These are phyloP conservation scores for Phytophthora brassicae DNA, from an alignment of 352 stramenopile species.

Conservation along the genomic window DNA sequence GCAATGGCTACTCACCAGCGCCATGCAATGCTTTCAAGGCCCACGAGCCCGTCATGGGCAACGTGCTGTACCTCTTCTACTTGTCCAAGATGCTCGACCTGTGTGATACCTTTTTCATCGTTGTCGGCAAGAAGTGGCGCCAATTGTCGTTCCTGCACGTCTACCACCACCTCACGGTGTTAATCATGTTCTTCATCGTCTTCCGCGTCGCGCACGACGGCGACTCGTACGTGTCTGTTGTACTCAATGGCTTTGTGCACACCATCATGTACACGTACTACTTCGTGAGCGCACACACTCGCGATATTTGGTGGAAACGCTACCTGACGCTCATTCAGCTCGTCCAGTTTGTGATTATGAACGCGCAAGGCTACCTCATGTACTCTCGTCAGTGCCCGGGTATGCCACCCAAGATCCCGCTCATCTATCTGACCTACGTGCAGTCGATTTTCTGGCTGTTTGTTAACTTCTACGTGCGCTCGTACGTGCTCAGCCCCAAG, in stretches of 20 bases:
- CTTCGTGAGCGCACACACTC: slow-evolving; percentile 96
- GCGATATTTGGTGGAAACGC: slow-evolving; percentile 96
- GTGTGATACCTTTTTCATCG: slow-evolving; percentile 94
- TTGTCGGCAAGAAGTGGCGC: slow-evolving; percentile 96
- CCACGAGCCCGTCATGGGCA: slow-evolving; percentile 84
- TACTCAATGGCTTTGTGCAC: slow-evolving; percentile 96
- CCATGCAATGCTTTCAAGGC: slow-evolving; percentile 90
- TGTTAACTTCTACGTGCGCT: slow-evolving; percentile 94
- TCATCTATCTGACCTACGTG: slow-evolving; percentile 94
- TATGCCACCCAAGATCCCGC: slow-evolving; percentile 62
- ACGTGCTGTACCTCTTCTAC: slow-evolving; percentile 96
- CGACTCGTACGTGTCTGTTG: slow-evolving; percentile 94
- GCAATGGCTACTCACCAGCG: slow-evolving; percentile 79
- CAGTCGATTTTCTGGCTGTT: slow-evolving; percentile 95
- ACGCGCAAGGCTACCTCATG: slow-evolving; percentile 59
- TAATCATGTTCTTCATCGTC: slow-evolving; percentile 95
- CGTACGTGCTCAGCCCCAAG: slow-evolving; percentile 65
- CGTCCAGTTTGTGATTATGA: slow-evolving; percentile 90
- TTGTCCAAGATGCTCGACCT: slow-evolving; percentile 93
- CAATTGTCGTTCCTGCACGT: slow-evolving; percentile 96
- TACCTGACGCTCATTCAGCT: slow-evolving; percentile 94
- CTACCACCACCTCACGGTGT: slow-evolving; percentile 97
- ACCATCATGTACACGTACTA: slow-evolving; percentile 99
- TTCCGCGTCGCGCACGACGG: slow-evolving; percentile 92
- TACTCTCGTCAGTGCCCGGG: slow-evolving; percentile 86